Percentiles rank a stretch among this genome's conserved stretches.
Evolutionary conservation across 805 yeast genomes (phyloP).

Genomic region (Candida xiaguanensis): DNA sequence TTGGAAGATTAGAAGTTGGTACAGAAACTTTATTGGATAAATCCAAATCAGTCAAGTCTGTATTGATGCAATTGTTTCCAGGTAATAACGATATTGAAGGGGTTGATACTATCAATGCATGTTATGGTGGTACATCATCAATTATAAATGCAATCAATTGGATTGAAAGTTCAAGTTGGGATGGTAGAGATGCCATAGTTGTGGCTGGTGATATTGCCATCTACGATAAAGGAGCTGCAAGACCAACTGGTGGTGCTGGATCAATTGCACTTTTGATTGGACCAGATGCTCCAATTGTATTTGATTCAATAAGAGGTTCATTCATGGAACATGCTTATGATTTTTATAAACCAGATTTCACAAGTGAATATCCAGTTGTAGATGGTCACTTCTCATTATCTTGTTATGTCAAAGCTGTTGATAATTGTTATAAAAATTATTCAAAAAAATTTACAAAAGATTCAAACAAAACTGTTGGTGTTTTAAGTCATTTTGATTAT

Average conservation of each 20-base stretch:
- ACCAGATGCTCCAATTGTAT: conserved; percentile 95
- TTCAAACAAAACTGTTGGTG: conserved; percentile 52
- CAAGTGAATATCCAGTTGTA: conserved; percentile 93
- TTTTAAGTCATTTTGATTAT: conserved; percentile 74
- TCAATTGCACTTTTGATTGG: conserved; percentile 92
- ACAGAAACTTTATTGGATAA: conserved; percentile 96
- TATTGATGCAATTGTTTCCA: conserved; percentile 88
- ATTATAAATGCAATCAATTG: conserved; percentile 91
- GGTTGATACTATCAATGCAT: conserved; percentile 92
- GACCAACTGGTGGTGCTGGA: conserved; percentile 99
- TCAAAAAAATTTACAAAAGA: conserved; percentile 62
- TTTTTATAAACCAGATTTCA: conserved; percentile 96
- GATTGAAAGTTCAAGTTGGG: conserved; percentile 96
- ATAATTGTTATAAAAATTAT: conserved; percentile 78
- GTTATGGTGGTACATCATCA: conserved; percentile 98
- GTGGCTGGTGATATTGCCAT: conserved; percentile 98
- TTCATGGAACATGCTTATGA: conserved; percentile 97
- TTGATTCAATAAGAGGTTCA: conserved; percentile 85
- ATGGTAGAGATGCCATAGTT: conserved; percentile 95
- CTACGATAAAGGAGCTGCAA: conserved; percentile 94
- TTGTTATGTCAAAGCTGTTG: conserved; percentile 93
- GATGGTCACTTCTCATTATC: conserved; percentile 94
- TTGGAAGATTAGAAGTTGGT: conserved; percentile 97
- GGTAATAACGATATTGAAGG: conserved; percentile 93
- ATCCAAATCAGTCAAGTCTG: conserved; percentile 94